A percentile compares a stretch with the other conserved stretches of the same genome.
Conservation (phyloP, 2,329 filamentous ascomycete species). For the Fusarium stilboides region DNA sequence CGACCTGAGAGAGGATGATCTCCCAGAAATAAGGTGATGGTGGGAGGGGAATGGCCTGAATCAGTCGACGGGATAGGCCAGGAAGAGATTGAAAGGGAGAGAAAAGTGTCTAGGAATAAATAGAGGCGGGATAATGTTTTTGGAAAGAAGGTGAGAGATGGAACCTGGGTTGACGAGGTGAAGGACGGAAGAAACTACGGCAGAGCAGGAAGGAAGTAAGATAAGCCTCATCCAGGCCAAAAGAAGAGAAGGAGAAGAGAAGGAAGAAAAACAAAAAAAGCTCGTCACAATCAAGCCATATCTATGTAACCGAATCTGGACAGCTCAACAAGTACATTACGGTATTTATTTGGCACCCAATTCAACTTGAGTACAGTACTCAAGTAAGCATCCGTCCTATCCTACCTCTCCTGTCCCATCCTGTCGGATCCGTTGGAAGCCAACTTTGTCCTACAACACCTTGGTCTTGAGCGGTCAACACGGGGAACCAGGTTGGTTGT, state of each 20-base stretch:
- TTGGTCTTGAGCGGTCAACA: conserved; percentile 42
- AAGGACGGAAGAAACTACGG: conserved; percentile 18
- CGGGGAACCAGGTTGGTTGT: conserved; percentile 32
- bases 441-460: background rate
- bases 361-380: conserved; percentile 13
- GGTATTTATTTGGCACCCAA: conserved; percentile 25
- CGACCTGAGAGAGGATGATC: conserved; percentile 35
- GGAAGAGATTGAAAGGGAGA: conserved; percentile 6
- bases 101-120: conserved; percentile 22
- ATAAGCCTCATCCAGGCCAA: conserved; percentile 1
- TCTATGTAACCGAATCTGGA: conserved; percentile 42
- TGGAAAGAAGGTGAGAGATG: conserved; percentile 20
- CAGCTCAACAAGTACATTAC: conserved; percentile 31
- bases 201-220: conserved; percentile 26
- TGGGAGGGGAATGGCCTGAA: conserved; percentile 29
- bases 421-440: conserved; percentile 4
- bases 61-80: conserved; percentile 16
- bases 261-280: background rate
- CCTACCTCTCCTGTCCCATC: background rate
- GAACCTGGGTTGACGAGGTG: conserved; percentile 38
- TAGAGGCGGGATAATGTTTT: conserved; percentile 16
- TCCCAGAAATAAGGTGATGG: conserved; percentile 36
- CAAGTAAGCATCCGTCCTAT: conserved; percentile 1
- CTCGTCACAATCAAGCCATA: conserved; percentile 39
- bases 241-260: conserved; percentile 2